A percentile compares a stretch with the other conserved stretches of the same genome.
Conservation (phyloP, 2,329 filamentous ascomycete genomes). For the Colletotrichum cuscutae region DNA sequence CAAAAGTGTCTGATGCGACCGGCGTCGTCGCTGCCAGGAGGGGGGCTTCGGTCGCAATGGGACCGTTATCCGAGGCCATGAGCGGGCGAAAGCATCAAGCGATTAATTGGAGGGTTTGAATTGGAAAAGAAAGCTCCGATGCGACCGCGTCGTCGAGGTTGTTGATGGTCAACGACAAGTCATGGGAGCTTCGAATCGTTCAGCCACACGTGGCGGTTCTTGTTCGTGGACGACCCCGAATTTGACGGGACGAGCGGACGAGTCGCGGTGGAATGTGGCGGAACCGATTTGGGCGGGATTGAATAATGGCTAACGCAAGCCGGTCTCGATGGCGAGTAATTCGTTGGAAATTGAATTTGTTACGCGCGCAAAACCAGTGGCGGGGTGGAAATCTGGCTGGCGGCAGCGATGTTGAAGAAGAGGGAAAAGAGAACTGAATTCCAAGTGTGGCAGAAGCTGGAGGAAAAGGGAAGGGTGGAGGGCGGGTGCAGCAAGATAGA, state of each 20-base stretch:
- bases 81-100: conserved; percentile 31
- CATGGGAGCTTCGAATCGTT: conserved; percentile 33
- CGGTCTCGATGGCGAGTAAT: not conserved
- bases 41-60: conserved; percentile 63
- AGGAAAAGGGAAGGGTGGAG: conserved; percentile 34
- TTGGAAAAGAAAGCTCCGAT: not conserved
- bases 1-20: conserved; percentile 53
- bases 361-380: conserved; percentile 8
- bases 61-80: conserved; percentile 66
- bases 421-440: conserved; percentile 28
- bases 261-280: conserved; percentile 34
- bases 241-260: conserved; percentile 33
- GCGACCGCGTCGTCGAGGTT: conserved; percentile 25
- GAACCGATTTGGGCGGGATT: conserved; percentile 18
- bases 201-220: conserved; percentile 35
- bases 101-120: conserved; percentile 1
- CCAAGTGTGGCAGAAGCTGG: conserved; percentile 34
- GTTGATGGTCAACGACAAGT: conserved; percentile 28
- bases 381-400: not conserved
- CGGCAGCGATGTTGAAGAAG: conserved; percentile 24
- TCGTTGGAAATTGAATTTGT: not conserved
- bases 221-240: conserved; percentile 28
- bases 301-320: conserved; percentile 21
- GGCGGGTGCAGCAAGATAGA: conserved; percentile 28
- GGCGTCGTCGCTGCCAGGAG: conserved; percentile 48